Conservation (phyloP, 140 eudicot species). For the Erigeron philadelphicus region DNA sequence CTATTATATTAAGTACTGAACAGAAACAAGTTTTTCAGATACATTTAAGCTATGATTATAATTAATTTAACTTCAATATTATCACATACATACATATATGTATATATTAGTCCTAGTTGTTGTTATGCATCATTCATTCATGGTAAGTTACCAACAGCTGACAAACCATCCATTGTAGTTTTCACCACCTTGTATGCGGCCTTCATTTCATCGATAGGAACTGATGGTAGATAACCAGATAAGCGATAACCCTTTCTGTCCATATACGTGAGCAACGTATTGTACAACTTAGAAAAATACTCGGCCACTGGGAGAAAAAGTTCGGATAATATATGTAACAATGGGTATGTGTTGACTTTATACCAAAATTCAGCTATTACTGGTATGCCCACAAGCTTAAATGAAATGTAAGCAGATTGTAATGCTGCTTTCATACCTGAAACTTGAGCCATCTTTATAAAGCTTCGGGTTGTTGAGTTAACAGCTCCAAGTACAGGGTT, state of each 20-base stretch:
- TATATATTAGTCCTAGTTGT: too few relatives aligned
- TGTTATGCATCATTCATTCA: background rate
- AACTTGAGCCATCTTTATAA: constrained; percentile 32
- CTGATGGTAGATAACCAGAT: constrained; percentile 41
- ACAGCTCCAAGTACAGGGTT: constrained; percentile 11
- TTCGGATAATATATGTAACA: constrained; percentile 36
- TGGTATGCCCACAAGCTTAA: constrained; percentile 24
- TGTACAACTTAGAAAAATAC: constrained; percentile 39
- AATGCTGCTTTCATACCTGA: constrained; percentile 46
- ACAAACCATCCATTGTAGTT: constrained; percentile 26
- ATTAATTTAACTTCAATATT: background rate
- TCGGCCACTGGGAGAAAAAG: constrained; percentile 40
- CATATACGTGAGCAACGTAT: constrained; percentile 33
- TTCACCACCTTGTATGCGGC: constrained; percentile 59
- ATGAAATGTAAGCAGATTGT: constrained; percentile 31
- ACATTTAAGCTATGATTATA: too few relatives aligned
- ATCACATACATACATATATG: background rate
- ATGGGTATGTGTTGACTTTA: constrained; percentile 31
- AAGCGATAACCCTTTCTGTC: constrained; percentile 41
- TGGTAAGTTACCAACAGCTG: constrained; percentile 22
- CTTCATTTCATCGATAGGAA: constrained; percentile 53
- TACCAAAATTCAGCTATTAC: constrained; percentile 47
- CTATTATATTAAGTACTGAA: too few relatives aligned
- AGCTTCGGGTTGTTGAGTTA: constrained; percentile 22
- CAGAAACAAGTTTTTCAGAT: background rate